A percentile compares a stretch with the other conserved stretches of the same genome.
Conservation (phyloP, 306 rosid genomes). For the Hippophae tibetana region DNA sequence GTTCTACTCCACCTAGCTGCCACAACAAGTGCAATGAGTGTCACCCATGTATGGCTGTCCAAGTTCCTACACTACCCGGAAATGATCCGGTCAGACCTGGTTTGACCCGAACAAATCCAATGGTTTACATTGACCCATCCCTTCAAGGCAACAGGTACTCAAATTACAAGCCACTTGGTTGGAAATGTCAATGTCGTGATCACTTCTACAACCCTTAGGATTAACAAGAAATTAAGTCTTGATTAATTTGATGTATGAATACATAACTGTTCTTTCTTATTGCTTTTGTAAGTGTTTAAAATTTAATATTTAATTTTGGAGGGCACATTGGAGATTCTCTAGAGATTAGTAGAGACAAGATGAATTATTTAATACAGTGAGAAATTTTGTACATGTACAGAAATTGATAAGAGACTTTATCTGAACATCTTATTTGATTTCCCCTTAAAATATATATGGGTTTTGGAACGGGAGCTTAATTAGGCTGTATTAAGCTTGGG, state of each 20-base stretch:
- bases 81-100: slow-evolving; percentile 28
- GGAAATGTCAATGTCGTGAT: slow-evolving; percentile 83
- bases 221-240: neutral
- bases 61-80: slow-evolving; percentile 57
- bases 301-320: no score
- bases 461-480: no score
- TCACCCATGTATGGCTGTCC: slow-evolving; percentile 95
- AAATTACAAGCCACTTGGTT: slow-evolving; percentile 92
- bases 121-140: slow-evolving; percentile 29
- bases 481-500: no score
- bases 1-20: slow-evolving; percentile 93
- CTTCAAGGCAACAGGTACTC: slow-evolving; percentile 56
- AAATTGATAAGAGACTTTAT: no score
- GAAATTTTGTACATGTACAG: no score
- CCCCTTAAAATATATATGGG: no score
- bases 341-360: no score
- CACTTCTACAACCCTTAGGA: slow-evolving; percentile 73
- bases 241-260: no score
- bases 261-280: no score
- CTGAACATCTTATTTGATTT: neutral
- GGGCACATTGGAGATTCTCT: no score
- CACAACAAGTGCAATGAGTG: slow-evolving; percentile 87
- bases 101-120: slow-evolving; percentile 19
- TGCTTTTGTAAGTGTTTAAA: no score
- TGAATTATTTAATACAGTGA: no score